Percentiles rank a stretch among this genome's conserved stretches.
Conservation (phyloP, 352 stramenopile species). For the Lagenidium giganteum region DNA sequence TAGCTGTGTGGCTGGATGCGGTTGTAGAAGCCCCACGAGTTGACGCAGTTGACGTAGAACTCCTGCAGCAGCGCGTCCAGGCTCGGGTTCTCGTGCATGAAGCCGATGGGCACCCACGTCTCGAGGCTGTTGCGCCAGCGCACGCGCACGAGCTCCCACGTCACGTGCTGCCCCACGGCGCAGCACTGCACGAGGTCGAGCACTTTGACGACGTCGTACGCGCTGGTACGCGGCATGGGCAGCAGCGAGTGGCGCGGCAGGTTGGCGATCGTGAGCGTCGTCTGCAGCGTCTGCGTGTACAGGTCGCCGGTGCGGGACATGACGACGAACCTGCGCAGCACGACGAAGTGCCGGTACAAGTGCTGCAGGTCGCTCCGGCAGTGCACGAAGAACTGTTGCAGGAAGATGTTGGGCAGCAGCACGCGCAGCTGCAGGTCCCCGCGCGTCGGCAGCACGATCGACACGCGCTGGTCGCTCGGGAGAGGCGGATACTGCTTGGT, state of each 20-base stretch:
- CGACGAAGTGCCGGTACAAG: constrained; percentile 49
- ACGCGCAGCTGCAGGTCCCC: constrained; percentile 55
- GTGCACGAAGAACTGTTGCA: constrained; percentile 49
- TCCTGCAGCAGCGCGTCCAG: constrained; percentile 47
- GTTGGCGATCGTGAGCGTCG: constrained; percentile 28
- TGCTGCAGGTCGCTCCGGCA: constrained; percentile 29
- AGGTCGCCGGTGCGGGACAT: constrained; percentile 66
- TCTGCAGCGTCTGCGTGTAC: constrained; percentile 39
- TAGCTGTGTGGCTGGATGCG: constrained; percentile 39
- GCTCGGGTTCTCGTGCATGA: constrained; percentile 29
- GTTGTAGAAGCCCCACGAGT: constrained; percentile 59
- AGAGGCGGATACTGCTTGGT: constrained; percentile 58
- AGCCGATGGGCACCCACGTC: constrained; percentile 62
- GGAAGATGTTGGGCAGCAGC: constrained; percentile 38
- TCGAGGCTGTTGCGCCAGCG: constrained; percentile 62
- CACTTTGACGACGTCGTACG: constrained; percentile 53
- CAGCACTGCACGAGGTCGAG: constrained; percentile 69
- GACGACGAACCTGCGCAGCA: constrained; percentile 68
- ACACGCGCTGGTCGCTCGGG: constrained; percentile 26
- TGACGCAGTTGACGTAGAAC: constrained; percentile 76
- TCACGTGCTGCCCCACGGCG: constrained; percentile 16
- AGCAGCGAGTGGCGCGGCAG: constrained; percentile 42
- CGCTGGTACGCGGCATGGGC: constrained; percentile 38
- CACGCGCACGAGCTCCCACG: constrained; percentile 66
- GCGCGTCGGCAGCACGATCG: constrained; percentile 39